phyloP scores from a whole-genome alignment of 805 yeast genomes.

The Yarrowia bubula region DNA sequence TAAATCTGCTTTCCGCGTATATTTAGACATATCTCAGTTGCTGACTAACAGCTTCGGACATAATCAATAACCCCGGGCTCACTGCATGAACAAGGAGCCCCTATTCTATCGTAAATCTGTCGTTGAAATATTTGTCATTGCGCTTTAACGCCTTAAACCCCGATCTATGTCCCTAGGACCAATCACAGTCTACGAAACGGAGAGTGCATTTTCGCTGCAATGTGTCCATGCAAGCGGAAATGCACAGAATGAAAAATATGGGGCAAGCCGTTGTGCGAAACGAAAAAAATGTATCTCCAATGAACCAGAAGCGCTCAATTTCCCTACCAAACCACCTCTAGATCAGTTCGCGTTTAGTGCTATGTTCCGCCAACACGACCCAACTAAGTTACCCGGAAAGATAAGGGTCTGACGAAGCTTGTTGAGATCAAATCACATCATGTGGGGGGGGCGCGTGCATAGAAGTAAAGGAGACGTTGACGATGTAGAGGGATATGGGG shows the following conservation, averaged over 20 bases:
- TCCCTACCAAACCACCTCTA: too few relatives aligned
- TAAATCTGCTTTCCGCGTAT: too few relatives aligned
- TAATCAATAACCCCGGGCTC: too few relatives aligned
- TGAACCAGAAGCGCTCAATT: too few relatives aligned
- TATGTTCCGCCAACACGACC: neutral
- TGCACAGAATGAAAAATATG: neutral
- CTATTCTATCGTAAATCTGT: too few relatives aligned
- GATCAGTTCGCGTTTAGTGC: too few relatives aligned
- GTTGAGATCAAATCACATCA: conserved; percentile 19
- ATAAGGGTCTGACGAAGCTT: conserved; percentile 11
- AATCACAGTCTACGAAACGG: neutral
- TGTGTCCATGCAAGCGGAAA: neutral
- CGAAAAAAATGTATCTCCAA: too few relatives aligned
- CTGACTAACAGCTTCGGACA: too few relatives aligned
- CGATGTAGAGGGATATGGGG: neutral
- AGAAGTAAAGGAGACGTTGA: too few relatives aligned
- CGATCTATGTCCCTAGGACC: neutral
- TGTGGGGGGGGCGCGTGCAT: conserved; percentile 2
- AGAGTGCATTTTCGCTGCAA: neutral
- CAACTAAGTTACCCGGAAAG: conserved; percentile 1
- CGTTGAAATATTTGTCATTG: too few relatives aligned
- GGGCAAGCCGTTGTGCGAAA: neutral
- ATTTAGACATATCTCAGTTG: too few relatives aligned
- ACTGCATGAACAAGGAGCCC: too few relatives aligned
- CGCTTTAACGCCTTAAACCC: neutral